Conservation (phyloP, 345 rosid species). For the Abelmoschus esculentus region DNA sequence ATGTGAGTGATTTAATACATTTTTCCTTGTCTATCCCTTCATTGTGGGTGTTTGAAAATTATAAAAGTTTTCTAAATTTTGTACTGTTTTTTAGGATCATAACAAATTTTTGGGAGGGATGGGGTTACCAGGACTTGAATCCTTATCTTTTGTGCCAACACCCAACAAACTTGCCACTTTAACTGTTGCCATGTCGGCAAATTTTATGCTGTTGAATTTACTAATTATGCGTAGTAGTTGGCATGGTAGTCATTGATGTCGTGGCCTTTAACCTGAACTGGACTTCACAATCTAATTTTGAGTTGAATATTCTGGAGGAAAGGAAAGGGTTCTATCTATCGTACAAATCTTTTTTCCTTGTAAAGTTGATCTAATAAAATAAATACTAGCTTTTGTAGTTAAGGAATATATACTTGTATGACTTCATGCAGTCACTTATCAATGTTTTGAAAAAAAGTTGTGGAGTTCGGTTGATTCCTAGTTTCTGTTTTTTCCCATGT, state of each 20-base stretch:
- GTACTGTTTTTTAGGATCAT: not conserved
- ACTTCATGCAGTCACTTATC: not conserved
- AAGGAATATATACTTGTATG: not conserved
- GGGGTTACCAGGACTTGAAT: no score
- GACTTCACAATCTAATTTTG: not conserved
- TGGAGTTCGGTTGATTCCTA: not conserved
- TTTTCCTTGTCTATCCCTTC: slow-evolving; percentile 5
- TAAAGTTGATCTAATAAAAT: not conserved
- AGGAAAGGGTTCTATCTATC: not conserved
- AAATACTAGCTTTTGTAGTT: no score
- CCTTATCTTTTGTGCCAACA: no score
- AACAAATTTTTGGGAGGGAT: no score
- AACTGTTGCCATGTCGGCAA: no score
- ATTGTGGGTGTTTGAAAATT: not conserved
- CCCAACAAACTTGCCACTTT: no score
- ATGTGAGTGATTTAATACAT: slow-evolving; percentile 45
- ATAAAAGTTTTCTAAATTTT: not conserved
- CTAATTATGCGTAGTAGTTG: not conserved
- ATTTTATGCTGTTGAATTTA: not conserved
- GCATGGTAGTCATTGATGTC: no score
- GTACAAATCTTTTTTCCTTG: not conserved
- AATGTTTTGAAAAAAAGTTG: not conserved
- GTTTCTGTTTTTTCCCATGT: not conserved
- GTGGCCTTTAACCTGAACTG: not conserved
- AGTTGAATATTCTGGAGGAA: not conserved